Base-by-base conservation (phyloP, 371 early-diverging fungal species). In the Blastocladiella emersonii region DNA sequence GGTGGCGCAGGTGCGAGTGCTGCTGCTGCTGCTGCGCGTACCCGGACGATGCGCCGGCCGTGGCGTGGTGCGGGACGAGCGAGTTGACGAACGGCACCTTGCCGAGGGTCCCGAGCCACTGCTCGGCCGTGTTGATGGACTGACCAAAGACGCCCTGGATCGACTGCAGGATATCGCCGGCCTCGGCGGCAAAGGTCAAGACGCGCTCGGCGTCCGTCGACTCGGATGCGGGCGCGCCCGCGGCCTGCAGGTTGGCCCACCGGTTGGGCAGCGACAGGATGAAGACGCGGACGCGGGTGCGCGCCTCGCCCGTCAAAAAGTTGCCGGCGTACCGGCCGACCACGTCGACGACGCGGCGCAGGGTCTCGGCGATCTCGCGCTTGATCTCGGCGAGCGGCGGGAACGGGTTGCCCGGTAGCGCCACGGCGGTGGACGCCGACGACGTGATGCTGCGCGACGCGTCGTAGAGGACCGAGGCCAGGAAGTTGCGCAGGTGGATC, bases 301-400 rank as follows among this genome's bases (percentile, higher is more conserved):
- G 81, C 34, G 93, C 91, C 60, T 88, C 89, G 55, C 85, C 90
- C 1, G 93, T 91, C 61, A 95, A 74, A 56, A 89, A 87, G 12
- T 85, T 75, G 12, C 89, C 87, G 10, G 96, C 93, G 68, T 95
- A 91, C 61, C 85, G 82, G 37, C 85, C 86, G 45, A 95, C 79
- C 23, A 94, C 85, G 34, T 86, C 89, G 10, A 95, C 90, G 1
- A 92, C 95, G 55, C 85, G 85, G 51, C 91, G 82, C 30, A 95
- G 75, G 0, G 93, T 92, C 62, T 85, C 85, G 0, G 92, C 86
- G 0, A 94, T 84, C 65, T 94, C 95, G 39, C 82, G 82, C 63
- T 86, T 86, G 63, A 90, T 84, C 6, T 72, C 63, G 0, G 78
- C 76, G 32, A 91, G 68, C 0, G 56, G 61, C 25, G 59, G 34